Evolutionary conservation across 768 basidiomycete species (phyloP), one percentile per base, ranked within the genome.

Genomic region (Dictyophora rubrovolvata): DNA sequence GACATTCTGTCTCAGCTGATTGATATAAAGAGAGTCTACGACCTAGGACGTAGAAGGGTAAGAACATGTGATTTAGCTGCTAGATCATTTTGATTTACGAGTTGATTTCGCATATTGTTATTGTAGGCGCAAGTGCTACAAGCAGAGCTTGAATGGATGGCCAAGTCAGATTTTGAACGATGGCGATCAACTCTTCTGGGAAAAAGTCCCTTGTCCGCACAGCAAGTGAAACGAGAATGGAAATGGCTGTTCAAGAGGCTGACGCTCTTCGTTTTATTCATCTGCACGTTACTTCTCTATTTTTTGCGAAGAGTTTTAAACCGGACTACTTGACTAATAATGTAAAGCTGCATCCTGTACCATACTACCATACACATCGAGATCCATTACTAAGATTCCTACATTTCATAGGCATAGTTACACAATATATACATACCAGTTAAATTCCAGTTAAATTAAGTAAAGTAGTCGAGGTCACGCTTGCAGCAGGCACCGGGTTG

Each of bases 191-290:
- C 57, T 16, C 46, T 59, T 48, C 22, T 59, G 18, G 57, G 57
- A 33, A 52, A 59, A 42, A 53, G 57, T 36, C 57, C 57, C 7
- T 35, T 59, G 12, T 59, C 57, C 17, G 17, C 57, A 5, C 48
- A 59, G 11, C 57, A 59, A 22, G 50, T 59, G 12, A 59, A 59
- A 46, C 48, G 57, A n/a, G 57, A 59, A 22, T 59, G 57, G 57
- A 18, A 35, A 12, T 33, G 48, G 33, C 36, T 59, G 20, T 33
- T 52, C n/a, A 18, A 28, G 33, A 50, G 57, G 23, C 22, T 59
- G 17, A 20, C 37, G 28, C 23, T 59, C 2, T 20, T 37, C 5
- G 23, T 7, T 8, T 20, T 53, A 28, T 22, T 17, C 23, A 12
- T 59, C n/a, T 42, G 5, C 42, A 4, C 50, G 1, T 33, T 51